Conservation (phyloP, 257 asterid genomes). For the Paraleonurus japonicus region DNA sequence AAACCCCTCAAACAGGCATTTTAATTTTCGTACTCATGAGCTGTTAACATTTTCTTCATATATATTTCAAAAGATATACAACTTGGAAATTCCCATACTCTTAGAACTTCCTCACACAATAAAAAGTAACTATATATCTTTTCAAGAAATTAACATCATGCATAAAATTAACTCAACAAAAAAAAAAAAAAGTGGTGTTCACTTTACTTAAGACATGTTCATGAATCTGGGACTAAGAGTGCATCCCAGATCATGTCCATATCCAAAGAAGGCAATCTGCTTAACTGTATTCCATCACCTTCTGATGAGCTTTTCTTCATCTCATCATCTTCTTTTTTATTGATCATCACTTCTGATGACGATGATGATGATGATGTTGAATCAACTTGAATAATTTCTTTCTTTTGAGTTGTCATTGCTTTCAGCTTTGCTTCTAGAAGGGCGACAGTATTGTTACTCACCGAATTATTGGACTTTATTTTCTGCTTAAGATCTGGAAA, state of each 20-base stretch:
- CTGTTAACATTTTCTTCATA: neutral
- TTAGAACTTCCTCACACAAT: conserved; percentile 13
- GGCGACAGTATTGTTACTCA: conserved; percentile 35
- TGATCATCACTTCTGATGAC: neutral
- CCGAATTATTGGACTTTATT: conserved; percentile 29
- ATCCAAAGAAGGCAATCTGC: conserved; percentile 82
- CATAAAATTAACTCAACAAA: conserved; percentile 2
- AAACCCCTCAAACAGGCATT: neutral
- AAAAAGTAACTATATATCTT: neutral
- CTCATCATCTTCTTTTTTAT: conserved; percentile 4
- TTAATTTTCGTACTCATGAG: no score
- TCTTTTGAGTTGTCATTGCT: conserved; percentile 36
- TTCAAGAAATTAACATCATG: conserved; percentile 14
- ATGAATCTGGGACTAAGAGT: conserved; percentile 58
- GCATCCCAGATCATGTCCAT: conserved; percentile 95
- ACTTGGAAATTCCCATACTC: conserved; percentile 1
- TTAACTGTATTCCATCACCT: conserved; percentile 55
- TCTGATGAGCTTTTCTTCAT: conserved; percentile 34
- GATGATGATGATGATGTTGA: neutral
- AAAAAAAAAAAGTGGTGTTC: neutral
- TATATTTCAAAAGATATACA: neutral
- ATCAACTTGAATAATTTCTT: conserved; percentile 20
- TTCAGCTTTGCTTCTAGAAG: conserved; percentile 49
- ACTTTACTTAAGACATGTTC: conserved; percentile 15
- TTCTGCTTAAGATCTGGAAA: conserved; percentile 45